phyloP scores from a whole-genome alignment of 2,329 filamentous ascomycete species.

The Chrysoporthe puriensis region DNA sequence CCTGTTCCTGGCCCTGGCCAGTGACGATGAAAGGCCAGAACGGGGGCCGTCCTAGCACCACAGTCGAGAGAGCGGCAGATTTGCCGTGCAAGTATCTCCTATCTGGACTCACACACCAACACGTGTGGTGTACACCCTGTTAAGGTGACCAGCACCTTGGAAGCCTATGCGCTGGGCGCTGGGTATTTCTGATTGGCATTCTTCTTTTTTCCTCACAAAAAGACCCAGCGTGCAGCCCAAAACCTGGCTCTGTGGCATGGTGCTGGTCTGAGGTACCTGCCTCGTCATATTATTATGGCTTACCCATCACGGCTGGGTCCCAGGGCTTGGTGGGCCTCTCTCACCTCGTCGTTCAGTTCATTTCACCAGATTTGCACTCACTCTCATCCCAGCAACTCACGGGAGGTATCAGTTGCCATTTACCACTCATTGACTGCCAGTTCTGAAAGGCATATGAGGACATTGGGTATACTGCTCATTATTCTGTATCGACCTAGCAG shows the following conservation, averaged over 20 bases:
- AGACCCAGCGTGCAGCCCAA: neutral
- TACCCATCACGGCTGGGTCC: neutral
- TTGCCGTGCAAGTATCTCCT: slow-evolving; percentile 3
- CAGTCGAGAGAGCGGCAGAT: neutral
- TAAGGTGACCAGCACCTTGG: neutral
- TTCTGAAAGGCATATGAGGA: neutral
- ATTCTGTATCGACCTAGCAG: no score
- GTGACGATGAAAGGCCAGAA: slow-evolving; percentile 2
- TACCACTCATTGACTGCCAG: neutral
- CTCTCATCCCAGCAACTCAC: no score
- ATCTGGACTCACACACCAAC: neutral
- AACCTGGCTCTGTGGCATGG: neutral
- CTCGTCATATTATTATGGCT: neutral
- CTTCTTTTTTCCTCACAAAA: neutral
- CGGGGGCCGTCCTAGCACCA: neutral
- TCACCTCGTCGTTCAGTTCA: neutral
- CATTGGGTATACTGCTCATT: neutral
- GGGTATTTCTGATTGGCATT: neutral
- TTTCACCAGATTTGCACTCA: neutral
- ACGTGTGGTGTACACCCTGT: neutral
- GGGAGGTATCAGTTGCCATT: neutral
- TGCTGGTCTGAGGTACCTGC: neutral
- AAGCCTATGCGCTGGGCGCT: neutral
- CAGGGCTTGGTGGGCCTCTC: neutral
- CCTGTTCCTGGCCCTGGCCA: slow-evolving; percentile 8